Conservation (phyloP, 805 yeast species). For the Candida xyloterini region DNA sequence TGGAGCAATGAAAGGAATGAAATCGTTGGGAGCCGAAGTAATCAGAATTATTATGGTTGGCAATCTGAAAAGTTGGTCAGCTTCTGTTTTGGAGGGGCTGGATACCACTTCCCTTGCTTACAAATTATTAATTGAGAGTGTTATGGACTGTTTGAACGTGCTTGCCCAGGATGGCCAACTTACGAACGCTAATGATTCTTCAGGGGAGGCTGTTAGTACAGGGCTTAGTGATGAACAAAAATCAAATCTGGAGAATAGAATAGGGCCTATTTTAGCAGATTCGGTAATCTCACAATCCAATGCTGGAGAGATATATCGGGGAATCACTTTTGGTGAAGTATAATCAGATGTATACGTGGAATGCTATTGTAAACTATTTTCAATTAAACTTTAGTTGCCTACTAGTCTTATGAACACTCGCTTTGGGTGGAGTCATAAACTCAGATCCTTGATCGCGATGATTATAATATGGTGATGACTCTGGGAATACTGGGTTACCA, state of each 20-base stretch:
- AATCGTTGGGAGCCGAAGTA: slow-evolving; percentile 83
- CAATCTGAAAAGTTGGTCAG: slow-evolving; percentile 78
- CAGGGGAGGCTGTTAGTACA: slow-evolving; percentile 36
- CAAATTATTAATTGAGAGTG: slow-evolving; percentile 39
- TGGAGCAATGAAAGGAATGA: slow-evolving; percentile 85
- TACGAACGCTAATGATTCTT: slow-evolving; percentile 18
- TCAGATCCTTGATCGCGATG: slow-evolving; percentile 1
- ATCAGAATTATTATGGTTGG: slow-evolving; percentile 81
- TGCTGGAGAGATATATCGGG: slow-evolving; percentile 52
- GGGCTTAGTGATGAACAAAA: slow-evolving; percentile 23
- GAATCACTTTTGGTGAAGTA: slow-evolving; percentile 62
- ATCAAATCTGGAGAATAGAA: slow-evolving; percentile 48
- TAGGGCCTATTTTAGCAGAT: slow-evolving; percentile 59
- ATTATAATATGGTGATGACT: slow-evolving; percentile 38
- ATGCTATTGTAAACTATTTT: background rate
- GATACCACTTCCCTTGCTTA: slow-evolving; percentile 21
- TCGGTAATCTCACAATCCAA: slow-evolving; percentile 46
- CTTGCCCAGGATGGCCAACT: slow-evolving; percentile 39
- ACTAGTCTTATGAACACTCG: slow-evolving; percentile 10
- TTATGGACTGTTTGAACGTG: slow-evolving; percentile 53
- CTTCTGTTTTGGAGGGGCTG: slow-evolving; percentile 44
- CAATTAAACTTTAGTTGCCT: slow-evolving; percentile 23
- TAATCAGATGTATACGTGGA: background rate
- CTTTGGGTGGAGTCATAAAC: background rate
- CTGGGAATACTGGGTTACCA: slow-evolving; percentile 35